Percentiles rank a stretch among this genome's conserved stretches.
phyloP scores from a whole-genome alignment of 495 filamentous ascomycete species.

The Lepidopterella palustris region DNA sequence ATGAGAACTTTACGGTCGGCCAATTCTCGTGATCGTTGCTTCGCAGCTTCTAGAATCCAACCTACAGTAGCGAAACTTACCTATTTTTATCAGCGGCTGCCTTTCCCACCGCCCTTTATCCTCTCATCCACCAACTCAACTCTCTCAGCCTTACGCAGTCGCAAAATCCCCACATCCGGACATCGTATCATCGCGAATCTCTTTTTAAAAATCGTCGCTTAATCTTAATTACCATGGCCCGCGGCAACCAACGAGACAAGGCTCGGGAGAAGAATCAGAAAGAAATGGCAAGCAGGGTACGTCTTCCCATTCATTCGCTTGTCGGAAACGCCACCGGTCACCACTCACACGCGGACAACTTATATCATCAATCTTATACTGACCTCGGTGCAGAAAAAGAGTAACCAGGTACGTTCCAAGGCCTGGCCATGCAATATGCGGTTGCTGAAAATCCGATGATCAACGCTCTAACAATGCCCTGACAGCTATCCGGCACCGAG shows the following conservation, averaged over 20 bases:
- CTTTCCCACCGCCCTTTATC: neutral
- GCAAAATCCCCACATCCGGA: neutral
- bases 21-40: neutral
- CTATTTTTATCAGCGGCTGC: constrained; percentile 2
- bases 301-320: constrained; percentile 24
- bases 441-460: neutral
- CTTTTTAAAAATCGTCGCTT: neutral
- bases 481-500: constrained; percentile 57
- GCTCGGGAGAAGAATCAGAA: constrained; percentile 77
- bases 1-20: too few species aligned
- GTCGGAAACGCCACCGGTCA: neutral
- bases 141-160: neutral
- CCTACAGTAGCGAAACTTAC: neutral
- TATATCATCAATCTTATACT: neutral
- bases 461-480: constrained; percentile 3
- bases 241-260: constrained; percentile 89
- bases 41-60: neutral
- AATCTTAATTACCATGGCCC: constrained; percentile 54
- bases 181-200: neutral
- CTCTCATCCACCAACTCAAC: neutral
- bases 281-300: constrained; percentile 50
- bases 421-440: neutral
- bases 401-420: constrained; percentile 42
- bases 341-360: neutral
- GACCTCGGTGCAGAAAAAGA: constrained; percentile 51